Conservation (phyloP, 352 stramenopile genomes). For the Pythium biforme region DNA sequence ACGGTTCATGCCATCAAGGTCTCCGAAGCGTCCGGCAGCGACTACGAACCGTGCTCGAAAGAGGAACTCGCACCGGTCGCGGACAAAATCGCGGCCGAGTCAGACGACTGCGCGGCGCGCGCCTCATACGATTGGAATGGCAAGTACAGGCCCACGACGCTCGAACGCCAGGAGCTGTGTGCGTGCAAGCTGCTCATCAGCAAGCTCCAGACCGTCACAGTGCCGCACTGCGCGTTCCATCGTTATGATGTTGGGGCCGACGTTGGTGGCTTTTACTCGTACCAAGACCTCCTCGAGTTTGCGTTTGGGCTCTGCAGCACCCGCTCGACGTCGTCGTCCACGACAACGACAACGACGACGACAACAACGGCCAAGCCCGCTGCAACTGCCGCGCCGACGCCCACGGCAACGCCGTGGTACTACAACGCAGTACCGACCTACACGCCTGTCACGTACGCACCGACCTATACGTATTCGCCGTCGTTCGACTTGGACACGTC, state of each 20-base stretch:
- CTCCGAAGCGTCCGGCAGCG: not conserved
- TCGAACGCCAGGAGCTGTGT: not conserved
- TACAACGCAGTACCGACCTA: not conserved
- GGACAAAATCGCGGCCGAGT: not conserved
- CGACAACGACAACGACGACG: not conserved
- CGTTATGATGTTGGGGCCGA: not conserved
- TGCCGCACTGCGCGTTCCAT: not conserved
- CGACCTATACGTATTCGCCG: slow-evolving; percentile 1
- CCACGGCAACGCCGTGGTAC: not conserved
- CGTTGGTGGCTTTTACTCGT: not conserved
- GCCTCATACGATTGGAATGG: not conserved
- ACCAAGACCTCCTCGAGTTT: not conserved
- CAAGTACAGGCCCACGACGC: not conserved
- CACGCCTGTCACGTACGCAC: slow-evolving; percentile 2
- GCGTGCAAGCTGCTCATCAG: not conserved
- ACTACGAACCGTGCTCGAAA: not conserved
- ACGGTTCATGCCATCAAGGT: not conserved
- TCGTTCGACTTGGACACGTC: slow-evolving; percentile 1
- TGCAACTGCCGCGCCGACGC: not conserved
- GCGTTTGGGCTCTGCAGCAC: not conserved
- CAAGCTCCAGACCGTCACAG: not conserved
- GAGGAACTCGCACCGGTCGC: not conserved
- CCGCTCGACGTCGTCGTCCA: not conserved
- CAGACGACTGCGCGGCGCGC: not conserved
- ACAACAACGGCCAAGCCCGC: not conserved